Evolutionary conservation across 78 protist species (phyloP), one percentile per base, ranked within the genome.

Genomic region (Cavenderia fasciculata): DNA sequence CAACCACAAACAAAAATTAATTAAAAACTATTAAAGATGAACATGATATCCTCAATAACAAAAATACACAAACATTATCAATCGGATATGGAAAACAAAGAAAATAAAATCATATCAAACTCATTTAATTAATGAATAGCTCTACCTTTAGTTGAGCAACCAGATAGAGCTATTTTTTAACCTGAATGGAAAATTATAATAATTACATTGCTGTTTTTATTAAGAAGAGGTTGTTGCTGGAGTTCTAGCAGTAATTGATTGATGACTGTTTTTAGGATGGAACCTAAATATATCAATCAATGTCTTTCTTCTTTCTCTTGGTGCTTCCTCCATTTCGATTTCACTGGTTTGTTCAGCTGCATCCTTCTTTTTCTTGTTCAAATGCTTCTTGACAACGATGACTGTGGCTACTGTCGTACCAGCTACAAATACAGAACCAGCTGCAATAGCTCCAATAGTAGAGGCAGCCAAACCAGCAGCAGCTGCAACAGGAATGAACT

Each of bases 251-350:
- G 70, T 62, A 36, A 62, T 62, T 3, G 70, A 62, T 36, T 62
- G 31, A 33, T 62, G 70, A 38, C 47, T 62, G 11, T 62, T 62
- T 27, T 57, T 57, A 18, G 23, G 51, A 38, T 62, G 31, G 51
- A 62, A 62, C 23, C 11, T 46, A 46, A 46, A 46, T 38, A 62
- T 62, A 36, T 62, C 70, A 36, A 62, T 62, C 4, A 62, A 62
- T 34, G 70, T 38, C n/a, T 62, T 62, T 62, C 70, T 62, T 18
- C 38, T 62, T 4, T 62, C 70, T 62, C 38, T 62, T 62, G 70
- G 40, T 34, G 7, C 16, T 5, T 4, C 16, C 19, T 11, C 8
- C 70, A 62, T 62, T 36, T 62, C 70, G 2, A 62, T 36, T 16
- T 62, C 70, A 3, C 7, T 2, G 14, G 40, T 41, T n/a, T 31